Base-by-base conservation (phyloP, 108 stramenopile species). In the Pinguiococcus pyrenoidosus region DNA sequence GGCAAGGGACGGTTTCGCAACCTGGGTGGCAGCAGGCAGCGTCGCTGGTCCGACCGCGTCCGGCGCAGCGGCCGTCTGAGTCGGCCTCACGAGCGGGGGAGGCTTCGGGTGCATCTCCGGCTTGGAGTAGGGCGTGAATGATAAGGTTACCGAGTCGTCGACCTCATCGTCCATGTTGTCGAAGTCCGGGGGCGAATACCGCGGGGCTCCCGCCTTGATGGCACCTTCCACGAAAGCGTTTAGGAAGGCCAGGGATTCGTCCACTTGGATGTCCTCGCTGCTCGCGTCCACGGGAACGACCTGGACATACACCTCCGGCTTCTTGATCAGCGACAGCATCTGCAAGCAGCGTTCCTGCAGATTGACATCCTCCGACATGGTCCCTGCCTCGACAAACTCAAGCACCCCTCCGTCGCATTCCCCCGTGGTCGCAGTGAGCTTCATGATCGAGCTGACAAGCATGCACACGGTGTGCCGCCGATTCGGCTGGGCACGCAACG, bases 201-300 rank as follows among this genome's bases (percentile, higher is more conserved):
- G 71, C 32, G 72, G 55, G 9, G 90, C 89, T 32, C 96, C 96
- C 24, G 71, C 77, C 2, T 71, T 57, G 20, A 89, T 42, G 10
- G 90, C 90, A 39, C 85, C 67, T 25, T 77, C 59, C 32, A 93
- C 90, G 45, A 69, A 79, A 0, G 76, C 75, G 62, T 93, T 76
- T 45, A 98, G 48, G 64, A 93, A 92, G 55, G 71, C 59, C 46
- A 98, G 58, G 49, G 77, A 71, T 34, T 73, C 69, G 65, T 94
- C 96, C 3, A 87, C 87, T 25, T 86, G 74, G 3, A 84, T 58
- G 56, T 82, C 66, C 64, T 95, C 93, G 43, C 81, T 82, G 44
- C 69, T 68, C 2, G 92, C 89, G 72, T 94, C 96, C 22, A 94
- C 86, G 16, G 96, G 96, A 4, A 98, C 72, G 9, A 94, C 82